phyloP scores from a whole-genome alignment of 352 stramenopile species.

The Globisporangium echinulatum region DNA sequence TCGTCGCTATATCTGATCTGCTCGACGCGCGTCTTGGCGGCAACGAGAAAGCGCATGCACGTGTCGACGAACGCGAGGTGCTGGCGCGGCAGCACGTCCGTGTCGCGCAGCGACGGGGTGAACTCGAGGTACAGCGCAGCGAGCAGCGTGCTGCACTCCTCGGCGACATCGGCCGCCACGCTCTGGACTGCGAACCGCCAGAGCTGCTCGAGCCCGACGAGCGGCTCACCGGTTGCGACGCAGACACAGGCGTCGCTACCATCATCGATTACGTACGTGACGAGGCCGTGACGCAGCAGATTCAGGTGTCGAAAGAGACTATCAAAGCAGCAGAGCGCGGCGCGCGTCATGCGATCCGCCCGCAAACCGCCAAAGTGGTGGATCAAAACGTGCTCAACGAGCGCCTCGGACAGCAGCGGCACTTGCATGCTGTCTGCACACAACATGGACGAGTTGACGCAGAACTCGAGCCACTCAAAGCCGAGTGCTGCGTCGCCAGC shows the following conservation, averaged over 20 bases:
- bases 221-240: conserved; percentile 27
- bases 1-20: neutral
- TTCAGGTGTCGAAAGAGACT: conserved; percentile 65
- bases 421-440: neutral
- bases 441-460: conserved; percentile 28
- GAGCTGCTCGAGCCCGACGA: conserved; percentile 45
- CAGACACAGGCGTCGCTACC: too few species aligned
- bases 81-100: conserved; percentile 17
- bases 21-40: conserved; percentile 22
- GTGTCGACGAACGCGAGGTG: conserved; percentile 52
- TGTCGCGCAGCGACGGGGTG: conserved; percentile 20
- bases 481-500: conserved; percentile 50
- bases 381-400: conserved; percentile 27
- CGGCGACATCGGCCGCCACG: conserved; percentile 33
- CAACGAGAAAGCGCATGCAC: conserved; percentile 40
- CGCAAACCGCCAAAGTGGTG: conserved; percentile 39
- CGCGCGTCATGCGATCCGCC: conserved; percentile 28
- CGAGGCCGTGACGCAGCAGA: conserved; percentile 24
- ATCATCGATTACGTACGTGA: too few species aligned
- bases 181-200: conserved; percentile 55
- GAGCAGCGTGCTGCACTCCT: conserved; percentile 58
- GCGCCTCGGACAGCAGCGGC: conserved; percentile 19
- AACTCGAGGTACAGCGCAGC: conserved; percentile 55
- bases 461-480: conserved; percentile 76
- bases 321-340: conserved; percentile 61